Conservation (phyloP, 257 asterid species). For the Scutellaria galericulata region DNA sequence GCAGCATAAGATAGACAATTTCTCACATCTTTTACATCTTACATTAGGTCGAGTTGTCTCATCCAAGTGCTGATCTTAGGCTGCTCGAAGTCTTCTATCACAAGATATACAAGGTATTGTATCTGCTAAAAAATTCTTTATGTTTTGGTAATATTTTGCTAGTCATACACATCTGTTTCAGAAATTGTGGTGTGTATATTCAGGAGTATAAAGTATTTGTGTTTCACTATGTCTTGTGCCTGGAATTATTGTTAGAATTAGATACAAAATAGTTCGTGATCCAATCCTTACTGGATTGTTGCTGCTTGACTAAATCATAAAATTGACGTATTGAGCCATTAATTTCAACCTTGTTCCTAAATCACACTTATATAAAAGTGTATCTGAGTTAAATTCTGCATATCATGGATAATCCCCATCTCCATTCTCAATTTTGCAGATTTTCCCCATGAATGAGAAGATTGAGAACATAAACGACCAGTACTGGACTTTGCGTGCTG, state of each 20-base stretch:
- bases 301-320: constrained; percentile 18
- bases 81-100: constrained; percentile 70
- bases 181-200: constrained; percentile 23
- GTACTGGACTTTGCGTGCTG: constrained; percentile 95
- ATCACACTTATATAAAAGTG: constrained; percentile 2
- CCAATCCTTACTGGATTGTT: too few species aligned
- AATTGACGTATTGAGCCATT: constrained; percentile 13
- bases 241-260: constrained; percentile 14
- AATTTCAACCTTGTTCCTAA: constrained; percentile 1
- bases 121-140: constrained; percentile 21
- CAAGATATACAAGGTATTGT: constrained; percentile 69
- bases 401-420: constrained; percentile 22
- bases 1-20: constrained; percentile 20
- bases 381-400: constrained; percentile 14
- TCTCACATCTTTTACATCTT: constrained; percentile 35
- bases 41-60: constrained; percentile 66
- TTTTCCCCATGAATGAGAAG: constrained; percentile 78
- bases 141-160: constrained; percentile 18
- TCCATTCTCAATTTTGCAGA: constrained; percentile 55
- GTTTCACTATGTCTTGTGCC: not conserved
- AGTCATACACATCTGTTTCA: not conserved
- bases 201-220: not conserved
- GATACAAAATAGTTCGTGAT: not conserved
- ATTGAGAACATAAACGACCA: constrained; percentile 94
- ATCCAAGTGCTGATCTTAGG: constrained; percentile 70